Base-by-base conservation (phyloP, 2,329 filamentous ascomycete genomes). In the Fusarium sp. region DNA sequence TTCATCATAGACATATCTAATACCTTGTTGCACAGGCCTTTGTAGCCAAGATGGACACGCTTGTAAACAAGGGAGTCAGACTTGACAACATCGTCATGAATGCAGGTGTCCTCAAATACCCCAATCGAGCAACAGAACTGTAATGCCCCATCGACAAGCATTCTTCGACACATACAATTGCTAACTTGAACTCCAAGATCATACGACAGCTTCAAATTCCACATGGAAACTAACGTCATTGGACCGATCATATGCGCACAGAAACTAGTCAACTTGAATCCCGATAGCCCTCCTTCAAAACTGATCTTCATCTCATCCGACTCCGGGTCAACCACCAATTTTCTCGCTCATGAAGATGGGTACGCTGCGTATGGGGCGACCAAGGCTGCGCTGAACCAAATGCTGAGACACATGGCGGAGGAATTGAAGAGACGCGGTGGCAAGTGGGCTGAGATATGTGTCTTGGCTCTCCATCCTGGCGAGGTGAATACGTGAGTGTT, bases 21-120 rank as follows among this genome's bases (percentile, higher is more conserved):
- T 4, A 20, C 24, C 24, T 24, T 24, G 24, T 4, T 24, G 24
- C 1, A 1, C 2, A 57, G 55, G 26, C 6, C 4, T 57, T 57
- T 47, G 14, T 10, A 11, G 39, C n/a, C 2, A 47, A 2, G 0
- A 57, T 36, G 22, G 18, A 3, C 8, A 7, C 10, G 0, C n/a
- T 35, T 14, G 10, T n/a, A 1, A 11, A 1, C 3, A 35, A 28
- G 6, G 39, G 39, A 32, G 14, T 17, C 5, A 35, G 5, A 8
- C 4, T 57, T 3, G n/a, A 45, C 2, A 57, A 48, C 3, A 26
- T 57, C 18, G 4, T 57, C n/a, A 32, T 57, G 12, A 57, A 57
- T 36, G 55, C 55, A 10, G 55, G 55, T n/a, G 39, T 48, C 0
- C 55, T 57, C 3, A 48, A 6, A n/a, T 57, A 57, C 6, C 55